Base-by-base conservation (phyloP, 1,284 basidiomycete genomes). In the Apiotrichum porosum region DNA sequence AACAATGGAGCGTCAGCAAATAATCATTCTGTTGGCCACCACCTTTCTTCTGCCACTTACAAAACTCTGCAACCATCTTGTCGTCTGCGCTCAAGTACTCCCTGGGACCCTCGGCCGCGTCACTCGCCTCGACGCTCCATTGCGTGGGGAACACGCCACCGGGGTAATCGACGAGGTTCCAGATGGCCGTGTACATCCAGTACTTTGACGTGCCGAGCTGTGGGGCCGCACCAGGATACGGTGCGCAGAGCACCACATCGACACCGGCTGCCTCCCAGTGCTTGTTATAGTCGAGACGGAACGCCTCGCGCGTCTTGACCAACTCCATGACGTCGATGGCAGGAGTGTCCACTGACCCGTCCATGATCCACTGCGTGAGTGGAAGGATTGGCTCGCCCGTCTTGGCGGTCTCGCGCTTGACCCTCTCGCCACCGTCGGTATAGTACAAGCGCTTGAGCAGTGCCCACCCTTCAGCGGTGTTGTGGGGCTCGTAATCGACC, bases 131-230 rank as follows among this genome's bases (percentile, higher is more conserved):
- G 17, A 47, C 45, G 6, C 17, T 75, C 42, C 52, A 52, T 0
- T 80, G 78, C 2, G 83, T 82, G 0, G 86, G 86, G 52, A 88
- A 77, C 6, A 79, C 71, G 15, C 80, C 72, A 3, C 78, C 76
- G 0, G 84, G 76, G 57, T 81, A 85, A 62, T 87, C 85, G 24
- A 86, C 75, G 6, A 75, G 63, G 59, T 85, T 87, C 77, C 79
- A 85, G 26, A 80, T 49, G 63, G 75, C 73, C 0, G 84, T 85
- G 57, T 84, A 85, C 36, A 51, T 49, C 51, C 60, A 58, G 37
- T 62, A 56, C 34, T 48, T 54, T 10, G 54, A 45, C 3, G 59
- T 61, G 21, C 52, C 53, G 24, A 56, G 51, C 31, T 49, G 49
- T 3, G 62, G 56, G 1, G 64, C 62, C 1, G 60, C 57, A n/a